These are phyloP conservation scores for Triglochin maritima DNA, from an alignment of 106 monocot genomes.

Conservation along the genomic window DNA sequence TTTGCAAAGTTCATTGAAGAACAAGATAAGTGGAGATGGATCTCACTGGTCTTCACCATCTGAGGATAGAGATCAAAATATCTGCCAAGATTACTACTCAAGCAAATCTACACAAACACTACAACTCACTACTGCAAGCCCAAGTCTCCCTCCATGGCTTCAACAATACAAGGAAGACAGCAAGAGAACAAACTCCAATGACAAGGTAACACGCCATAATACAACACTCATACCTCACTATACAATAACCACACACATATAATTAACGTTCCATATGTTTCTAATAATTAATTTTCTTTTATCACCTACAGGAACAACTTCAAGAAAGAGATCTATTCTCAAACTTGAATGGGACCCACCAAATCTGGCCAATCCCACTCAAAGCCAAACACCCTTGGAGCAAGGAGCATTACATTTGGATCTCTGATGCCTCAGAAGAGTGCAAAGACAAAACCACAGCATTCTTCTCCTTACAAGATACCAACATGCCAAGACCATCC, in stretches of 20 bases:
- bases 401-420: constrained; percentile 17
- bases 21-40: constrained; percentile 5
- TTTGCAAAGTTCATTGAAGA: constrained; percentile 5
- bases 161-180: constrained; percentile 38
- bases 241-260: no score
- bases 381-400: constrained; percentile 12
- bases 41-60: constrained; percentile 8
- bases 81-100: neutral
- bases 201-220: neutral
- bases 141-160: constrained; percentile 65
- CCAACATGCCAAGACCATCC: constrained; percentile 3
- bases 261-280: no score
- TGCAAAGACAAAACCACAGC: neutral
- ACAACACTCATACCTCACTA: neutral
- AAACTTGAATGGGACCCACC: constrained; percentile 3
- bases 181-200: constrained; percentile 10
- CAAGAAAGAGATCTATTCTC: constrained; percentile 5
- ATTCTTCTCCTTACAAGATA: neutral
- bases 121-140: constrained; percentile 14
- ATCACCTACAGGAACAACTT: neutral
- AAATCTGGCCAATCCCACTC: constrained; percentile 14
- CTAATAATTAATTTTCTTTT: no score
- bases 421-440: neutral
- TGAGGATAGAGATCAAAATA: neutral
- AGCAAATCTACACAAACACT: constrained; percentile 20